Base-by-base conservation (phyloP, 495 filamentous ascomycete genomes). In the Xylaria grammica region DNA sequence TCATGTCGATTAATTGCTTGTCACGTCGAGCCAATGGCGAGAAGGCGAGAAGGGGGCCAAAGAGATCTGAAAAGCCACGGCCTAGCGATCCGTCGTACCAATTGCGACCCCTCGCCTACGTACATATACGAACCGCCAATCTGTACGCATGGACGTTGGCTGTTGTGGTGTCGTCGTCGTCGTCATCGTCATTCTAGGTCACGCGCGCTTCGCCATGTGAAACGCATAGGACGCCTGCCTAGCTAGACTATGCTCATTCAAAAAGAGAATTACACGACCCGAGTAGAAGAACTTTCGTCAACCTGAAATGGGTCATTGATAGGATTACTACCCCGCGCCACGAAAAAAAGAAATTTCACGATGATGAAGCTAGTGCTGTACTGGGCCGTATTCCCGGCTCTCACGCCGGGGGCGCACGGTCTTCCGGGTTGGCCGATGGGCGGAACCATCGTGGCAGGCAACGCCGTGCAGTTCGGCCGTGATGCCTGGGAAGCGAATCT, bases 401-500 rank as follows among this genome's bases (percentile, higher is more conserved):
- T 65, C 2, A 9, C 32, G 8, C n/a, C 49, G 1, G 32, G 40
- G 24, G 60, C 36, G 22, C 13, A 22, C 24, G 67, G 65, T 9
- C 65, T 72, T 3, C 45, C 38, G 15, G 67, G 70, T 15, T 69
- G 67, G 67, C 70, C 70, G 1, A 36, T 24, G 24, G 69, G 70
- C 26, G 70, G 70, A 42, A 67, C 62, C 17, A 49, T 65, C 30
- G 67, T 72, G 17, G 53, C 49, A 0, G 67, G 69, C 6, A 67
- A 63, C 40, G 69, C 67, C 17, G 67, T 63, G 4, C 69, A 61
- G 13, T 72, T 72, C 38, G 62, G 65, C 42, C 44, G 69, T 24
- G 34, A 49, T 29, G 48, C 64, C 4, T 72, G 69, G 69, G 69
- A 72, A 30, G 44, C 60, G n/a, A 67, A 62, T 11, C 67, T 72